Conservation (phyloP, 192 early-diverging fungal species). For the Backusella psychrophila region DNA sequence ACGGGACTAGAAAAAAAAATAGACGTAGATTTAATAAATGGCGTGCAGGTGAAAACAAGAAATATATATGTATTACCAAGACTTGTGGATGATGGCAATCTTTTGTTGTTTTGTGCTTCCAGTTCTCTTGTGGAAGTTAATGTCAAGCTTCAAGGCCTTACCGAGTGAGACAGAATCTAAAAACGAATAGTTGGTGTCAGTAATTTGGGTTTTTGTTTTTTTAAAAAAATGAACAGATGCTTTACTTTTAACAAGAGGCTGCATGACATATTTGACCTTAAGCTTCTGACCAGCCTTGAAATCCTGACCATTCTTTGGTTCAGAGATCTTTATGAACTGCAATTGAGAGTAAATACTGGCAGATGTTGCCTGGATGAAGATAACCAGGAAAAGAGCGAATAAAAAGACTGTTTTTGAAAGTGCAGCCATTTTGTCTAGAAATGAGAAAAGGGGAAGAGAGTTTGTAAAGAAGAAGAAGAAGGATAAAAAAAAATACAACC, state of each 20-base stretch:
- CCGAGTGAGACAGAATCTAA: conserved; percentile 27
- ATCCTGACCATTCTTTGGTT: conserved; percentile 22
- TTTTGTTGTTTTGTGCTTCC: conserved; percentile 25
- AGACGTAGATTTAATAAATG: background rate
- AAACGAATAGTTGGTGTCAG: background rate
- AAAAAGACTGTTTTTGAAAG: conserved; percentile 10
- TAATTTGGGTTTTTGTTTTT: background rate
- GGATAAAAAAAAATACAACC: background rate
- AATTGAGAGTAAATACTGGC: conserved; percentile 31
- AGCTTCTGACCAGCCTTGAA: conserved; percentile 29
- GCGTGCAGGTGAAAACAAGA: background rate
- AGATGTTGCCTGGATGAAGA: conserved; percentile 18
- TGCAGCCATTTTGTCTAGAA: conserved; percentile 8
- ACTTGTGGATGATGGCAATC: conserved; percentile 14
- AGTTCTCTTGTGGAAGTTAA: conserved; percentile 31
- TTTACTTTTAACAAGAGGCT: conserved; percentile 33
- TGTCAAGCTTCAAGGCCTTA: conserved; percentile 26
- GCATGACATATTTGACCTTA: conserved; percentile 32
- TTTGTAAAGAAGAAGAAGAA: background rate
- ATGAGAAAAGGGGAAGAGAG: background rate
- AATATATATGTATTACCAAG: conserved; percentile 4
- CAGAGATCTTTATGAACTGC: conserved; percentile 35
- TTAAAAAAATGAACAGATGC: background rate
- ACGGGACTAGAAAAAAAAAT: conserved; percentile 29
- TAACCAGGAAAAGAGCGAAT: conserved; percentile 15